Evolutionary conservation across 441 rosid species (phyloP), one percentile per base, ranked within the genome.

Genomic region (Mallotus japonicus): DNA sequence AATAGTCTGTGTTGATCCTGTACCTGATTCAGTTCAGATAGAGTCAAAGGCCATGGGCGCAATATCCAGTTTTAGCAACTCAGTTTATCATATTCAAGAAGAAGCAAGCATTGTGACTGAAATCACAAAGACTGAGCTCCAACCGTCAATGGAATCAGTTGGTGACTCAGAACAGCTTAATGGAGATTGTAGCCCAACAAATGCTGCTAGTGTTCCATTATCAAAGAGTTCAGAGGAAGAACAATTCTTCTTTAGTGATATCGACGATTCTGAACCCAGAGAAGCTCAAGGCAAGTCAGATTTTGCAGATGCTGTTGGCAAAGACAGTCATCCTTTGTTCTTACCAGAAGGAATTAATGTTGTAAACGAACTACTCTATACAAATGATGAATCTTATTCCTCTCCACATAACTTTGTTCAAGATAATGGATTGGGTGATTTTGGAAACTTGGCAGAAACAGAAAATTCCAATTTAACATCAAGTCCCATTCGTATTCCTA

Each of bases 201-300:
- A 73, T 70, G 73, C 66, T 10, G 56, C 32, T 73, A 81, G 79
- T 51, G 34, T 75, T 79, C 76, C 76, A 69, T 73, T 65, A 32
- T 76, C 79, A 20, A 85, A 87, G 77, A 75, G 83, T 75, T 84
- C 82, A 50, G 92, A 87, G 72, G 99, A 86, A 73, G 97, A 87
- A 74, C 94, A 92, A 44, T 89, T 94, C 79, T 81, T 76, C 76
- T 88, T 94, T 73, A 73, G 95, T 76, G 97, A 90, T 83, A 78
- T 88, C 75, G 92, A 80, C 62, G 88, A 85, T 74, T 73, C 54
- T 57, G 76, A 83, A 76, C 73, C 69, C 62, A 69, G 66, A 40
- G 79, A 80, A 66, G 58, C 62, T 73, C 71, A 65, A 59, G 17
- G 59, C 20, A 82, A 71, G 60, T 73, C 80, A 65, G 65, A 62